phyloP scores from a whole-genome alignment of 2,329 filamentous ascomycete species.

The Colletotrichum theobromicola region DNA sequence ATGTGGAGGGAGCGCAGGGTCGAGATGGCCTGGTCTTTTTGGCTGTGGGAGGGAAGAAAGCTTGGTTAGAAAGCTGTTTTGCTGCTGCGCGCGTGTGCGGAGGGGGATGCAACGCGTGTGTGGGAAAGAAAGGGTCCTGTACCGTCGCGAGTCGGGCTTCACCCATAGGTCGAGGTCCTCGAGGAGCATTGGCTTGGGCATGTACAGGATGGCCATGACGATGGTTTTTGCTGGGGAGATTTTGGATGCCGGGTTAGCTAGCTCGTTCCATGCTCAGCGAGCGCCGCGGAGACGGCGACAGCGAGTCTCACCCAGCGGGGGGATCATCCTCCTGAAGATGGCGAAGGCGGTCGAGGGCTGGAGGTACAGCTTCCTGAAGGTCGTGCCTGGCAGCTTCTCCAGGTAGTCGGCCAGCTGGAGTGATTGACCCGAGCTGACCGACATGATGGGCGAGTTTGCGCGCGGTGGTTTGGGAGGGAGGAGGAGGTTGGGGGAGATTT shows the following conservation, averaged over 20 bases:
- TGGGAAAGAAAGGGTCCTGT: not conserved
- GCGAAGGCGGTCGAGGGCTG: conserved; percentile 95
- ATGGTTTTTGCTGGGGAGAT: conserved; percentile 80
- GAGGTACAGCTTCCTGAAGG: conserved; percentile 90
- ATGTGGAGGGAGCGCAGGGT: conserved; percentile 89
- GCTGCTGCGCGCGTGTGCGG: not conserved
- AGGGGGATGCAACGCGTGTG: not conserved
- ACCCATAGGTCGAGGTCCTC: conserved; percentile 87
- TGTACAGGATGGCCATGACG: conserved; percentile 94
- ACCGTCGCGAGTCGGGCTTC: conserved; percentile 62
- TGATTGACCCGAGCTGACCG: conserved; percentile 51
- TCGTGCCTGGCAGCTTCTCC: conserved; percentile 87
- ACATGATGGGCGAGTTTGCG: conserved; percentile 40
- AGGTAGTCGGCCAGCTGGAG: conserved; percentile 84
- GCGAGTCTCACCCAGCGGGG: conserved; percentile 73
- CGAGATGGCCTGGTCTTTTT: conserved; percentile 83
- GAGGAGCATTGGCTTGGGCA: conserved; percentile 80
- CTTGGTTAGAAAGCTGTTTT: not conserved
- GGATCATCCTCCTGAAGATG: conserved; percentile 96
- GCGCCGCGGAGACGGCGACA: not conserved
- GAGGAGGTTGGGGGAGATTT: not conserved
- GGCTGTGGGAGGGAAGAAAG: conserved; percentile 48
- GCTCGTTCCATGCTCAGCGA: not conserved
- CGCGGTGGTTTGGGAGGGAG: not conserved
- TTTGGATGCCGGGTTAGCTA: not conserved